phyloP scores from a whole-genome alignment of 192 early-diverging fungal genomes.

The Podila horticola region DNA sequence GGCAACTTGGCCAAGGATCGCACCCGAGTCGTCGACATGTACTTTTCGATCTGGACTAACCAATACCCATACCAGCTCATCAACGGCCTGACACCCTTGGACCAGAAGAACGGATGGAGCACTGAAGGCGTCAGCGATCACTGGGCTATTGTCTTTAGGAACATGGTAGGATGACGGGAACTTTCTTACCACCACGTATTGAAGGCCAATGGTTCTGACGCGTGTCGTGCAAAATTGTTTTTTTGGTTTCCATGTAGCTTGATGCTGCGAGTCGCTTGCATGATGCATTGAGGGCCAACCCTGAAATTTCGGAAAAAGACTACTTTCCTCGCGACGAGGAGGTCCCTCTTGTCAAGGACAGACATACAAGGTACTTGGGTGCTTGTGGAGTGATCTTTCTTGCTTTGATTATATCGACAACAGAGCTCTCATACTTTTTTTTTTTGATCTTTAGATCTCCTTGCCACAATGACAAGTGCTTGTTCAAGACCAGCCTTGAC shows the following conservation, averaged over 20 bases:
- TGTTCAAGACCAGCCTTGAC: conserved; percentile 63
- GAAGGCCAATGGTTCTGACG: no score
- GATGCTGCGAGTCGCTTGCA: conserved; percentile 62
- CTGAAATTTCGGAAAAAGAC: conserved; percentile 51
- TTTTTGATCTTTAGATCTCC: conserved; percentile 45
- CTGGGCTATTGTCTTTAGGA: conserved; percentile 57
- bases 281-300: conserved; percentile 50
- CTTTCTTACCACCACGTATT: no score
- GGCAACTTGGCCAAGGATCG: conserved; percentile 57
- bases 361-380: conserved; percentile 53
- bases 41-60: conserved; percentile 70
- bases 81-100: conserved; percentile 56
- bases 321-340: conserved; percentile 58
- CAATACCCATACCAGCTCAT: conserved; percentile 67
- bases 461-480: conserved; percentile 62
- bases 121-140: conserved; percentile 57
- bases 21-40: conserved; percentile 58
- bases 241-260: conserved; percentile 31
- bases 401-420: neutral
- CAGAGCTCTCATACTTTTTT: neutral
- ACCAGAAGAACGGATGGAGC: conserved; percentile 55
- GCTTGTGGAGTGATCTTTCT: neutral
- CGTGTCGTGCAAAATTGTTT: conserved; percentile 4
- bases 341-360: conserved; percentile 49
- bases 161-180: conserved; percentile 43